Evolutionary conservation across 2,329 filamentous ascomycete species (phyloP), one percentile per base, ranked within the genome.

Genomic region (Penicillium hordei): DNA sequence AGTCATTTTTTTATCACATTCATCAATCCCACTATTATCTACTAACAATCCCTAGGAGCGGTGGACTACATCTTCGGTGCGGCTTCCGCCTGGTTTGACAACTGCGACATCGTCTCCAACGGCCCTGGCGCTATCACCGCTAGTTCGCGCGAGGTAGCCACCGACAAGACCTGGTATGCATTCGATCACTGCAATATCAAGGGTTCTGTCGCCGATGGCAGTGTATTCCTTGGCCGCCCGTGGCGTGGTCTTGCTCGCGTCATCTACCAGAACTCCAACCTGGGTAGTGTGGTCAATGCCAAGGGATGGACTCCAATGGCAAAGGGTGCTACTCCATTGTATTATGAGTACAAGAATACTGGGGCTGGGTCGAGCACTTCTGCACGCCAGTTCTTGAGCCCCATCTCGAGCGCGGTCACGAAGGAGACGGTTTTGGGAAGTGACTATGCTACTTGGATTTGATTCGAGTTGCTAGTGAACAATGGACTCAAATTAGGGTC

Each of bases 41-140:
- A 52, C 23, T 49, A 36, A 59, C 9, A 5, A 31, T 29, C 21
- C 17, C 17, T 21, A 71, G 71, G 72, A 9, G 69, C 71, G 1
- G 65, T 68, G 4, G 73, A 75, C 59, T 75, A 71, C 51, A 74
- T 75, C 29, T 75, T 75, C 49, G 72, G 72, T 25, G 68, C 67
- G 38, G 72, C 63, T 1, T 69, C 68, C 0, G 67, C 64, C 10
- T 70, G 67, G 67, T 67, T 68, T 38, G 67, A 64, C 9, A 65
- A 70, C 55, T 75, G 72, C 46, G 68, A 70, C 36, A 69, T 75
- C 8, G 62, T 69, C 17, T 71, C 71, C 44, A 71, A 66, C n/a
- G 72, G 70, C 0, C 50, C 58, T 0, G 72, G 72, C 5, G 60
- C 59, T 23, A 73, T 75, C 21, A 74, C 72, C 5, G 73, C 72